Evolutionary conservation across 257 asterid species (phyloP).

Genomic region (Rehmannia glutinosa): DNA sequence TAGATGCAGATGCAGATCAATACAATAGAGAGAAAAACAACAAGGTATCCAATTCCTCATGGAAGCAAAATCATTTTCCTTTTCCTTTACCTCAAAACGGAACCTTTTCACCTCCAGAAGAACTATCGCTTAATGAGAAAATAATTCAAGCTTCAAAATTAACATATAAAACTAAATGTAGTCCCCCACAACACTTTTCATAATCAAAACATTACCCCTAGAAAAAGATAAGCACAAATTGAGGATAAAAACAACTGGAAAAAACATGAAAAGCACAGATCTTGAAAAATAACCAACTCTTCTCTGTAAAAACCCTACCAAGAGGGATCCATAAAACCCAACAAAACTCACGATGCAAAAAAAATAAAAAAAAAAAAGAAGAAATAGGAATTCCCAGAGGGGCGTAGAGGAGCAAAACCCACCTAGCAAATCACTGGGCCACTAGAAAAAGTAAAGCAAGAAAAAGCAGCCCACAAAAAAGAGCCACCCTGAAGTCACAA

Average conservation of each 20-base stretch:
- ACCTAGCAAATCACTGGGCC: conserved; percentile 46
- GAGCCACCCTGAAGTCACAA: conserved; percentile 48
- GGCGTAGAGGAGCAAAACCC: conserved; percentile 44
- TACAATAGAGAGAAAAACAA: conserved; percentile 11
- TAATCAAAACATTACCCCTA: conserved; percentile 31
- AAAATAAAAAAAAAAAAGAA: conserved; percentile 17
- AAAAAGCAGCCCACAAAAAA: conserved; percentile 28
- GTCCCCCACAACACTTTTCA: conserved; percentile 29
- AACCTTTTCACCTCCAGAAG: conserved; percentile 18
- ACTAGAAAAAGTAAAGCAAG: conserved; percentile 49
- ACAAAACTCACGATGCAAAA: conserved; percentile 39
- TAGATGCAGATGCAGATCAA: conserved; percentile 22
- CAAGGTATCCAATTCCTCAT: not conserved
- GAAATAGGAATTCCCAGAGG: no score
- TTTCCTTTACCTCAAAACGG: conserved; percentile 15
- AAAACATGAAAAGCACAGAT: conserved; percentile 59
- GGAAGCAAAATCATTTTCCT: not conserved
- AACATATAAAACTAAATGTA: conserved; percentile 36
- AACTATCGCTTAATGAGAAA: conserved; percentile 8
- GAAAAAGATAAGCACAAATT: conserved; percentile 44
- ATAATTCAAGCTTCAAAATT: conserved; percentile 14
- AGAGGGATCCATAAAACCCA: conserved; percentile 52
- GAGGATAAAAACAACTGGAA: conserved; percentile 32
- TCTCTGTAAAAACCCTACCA: conserved; percentile 56
- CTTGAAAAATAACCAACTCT: conserved; percentile 61